These are phyloP conservation scores for Schizophyllum commune DNA, from an alignment of 1,284 basidiomycete genomes.

Conservation along the genomic window DNA sequence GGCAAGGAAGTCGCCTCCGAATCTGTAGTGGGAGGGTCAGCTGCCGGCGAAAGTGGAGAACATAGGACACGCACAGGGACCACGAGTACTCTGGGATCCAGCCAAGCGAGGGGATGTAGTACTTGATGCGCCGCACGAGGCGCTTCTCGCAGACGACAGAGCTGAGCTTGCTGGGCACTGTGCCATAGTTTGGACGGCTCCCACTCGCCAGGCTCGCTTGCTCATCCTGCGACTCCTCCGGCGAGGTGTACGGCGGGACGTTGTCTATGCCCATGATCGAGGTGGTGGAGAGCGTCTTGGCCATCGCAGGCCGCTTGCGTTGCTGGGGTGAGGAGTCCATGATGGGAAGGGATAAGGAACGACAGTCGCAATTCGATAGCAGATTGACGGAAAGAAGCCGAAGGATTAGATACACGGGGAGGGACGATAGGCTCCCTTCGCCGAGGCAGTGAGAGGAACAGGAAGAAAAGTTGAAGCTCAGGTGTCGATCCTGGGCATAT, in stretches of 20 bases:
- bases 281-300: conserved; percentile 18
- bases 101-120: conserved; percentile 62
- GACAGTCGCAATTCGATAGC: too few relatives aligned
- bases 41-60: background rate
- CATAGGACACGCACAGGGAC: conserved; percentile 47
- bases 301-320: too few relatives aligned
- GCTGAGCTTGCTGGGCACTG: conserved; percentile 1
- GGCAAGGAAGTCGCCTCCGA: conserved; percentile 77
- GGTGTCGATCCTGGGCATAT: too few relatives aligned
- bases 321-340: too few relatives aligned
- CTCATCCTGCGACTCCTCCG: too few relatives aligned
- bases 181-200: conserved; percentile 6
- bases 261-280: conserved; percentile 30
- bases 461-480: too few relatives aligned
- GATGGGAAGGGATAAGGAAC: too few relatives aligned
- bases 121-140: conserved; percentile 33
- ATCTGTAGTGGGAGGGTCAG: conserved; percentile 34
- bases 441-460: too few relatives aligned
- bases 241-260: conserved; percentile 4
- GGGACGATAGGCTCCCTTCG: too few relatives aligned
- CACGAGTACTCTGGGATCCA: conserved; percentile 85
- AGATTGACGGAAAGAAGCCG: too few relatives aligned
- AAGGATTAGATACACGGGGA: too few relatives aligned
- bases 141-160: too few relatives aligned
- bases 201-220: background rate